Base-by-base conservation (phyloP, 495 filamentous ascomycete genomes). In the Astrothelium subdiscretum region DNA sequence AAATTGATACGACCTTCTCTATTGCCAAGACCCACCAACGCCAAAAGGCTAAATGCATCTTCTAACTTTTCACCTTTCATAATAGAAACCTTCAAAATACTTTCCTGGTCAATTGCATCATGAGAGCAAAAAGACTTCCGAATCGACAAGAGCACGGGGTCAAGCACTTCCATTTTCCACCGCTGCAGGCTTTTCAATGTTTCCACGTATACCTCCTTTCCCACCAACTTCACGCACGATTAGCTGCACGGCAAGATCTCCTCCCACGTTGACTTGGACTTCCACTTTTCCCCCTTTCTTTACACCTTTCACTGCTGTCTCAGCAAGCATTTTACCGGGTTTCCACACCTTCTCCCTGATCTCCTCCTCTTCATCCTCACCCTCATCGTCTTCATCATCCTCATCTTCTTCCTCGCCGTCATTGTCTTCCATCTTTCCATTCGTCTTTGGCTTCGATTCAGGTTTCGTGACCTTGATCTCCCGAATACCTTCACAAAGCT, bases 201-300 rank as follows among this genome's bases (percentile, higher is more conserved):
- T 81, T 29, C 92, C 91, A 65, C 92, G 81, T 40, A 95, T 88
- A 62, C 89, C 91, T 31, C 85, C 85, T 76, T 95, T 90, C 32
- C 84, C 87, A 60, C 91, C 91, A 38, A 95, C 85, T 72, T 96
- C 91, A 63, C 91, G 81, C 62, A 86, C 86, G 27, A 90, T 87
- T 68, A 96, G 79, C 63, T 86, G 87, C 63, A 96, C 79, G 62
- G 78, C 78, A 57, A 96, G 75, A 73, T 97, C 91, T 20, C 80
- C 81, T 44, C 80, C 83, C 61, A 97, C 88, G 68, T 90, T 92
- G 63, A 98, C 81, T 71, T 87, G 92, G 57, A 97, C 85, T 81
- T 97, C 94, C 65, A 97, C 85, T 79, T 94, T 96, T 66, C 82
- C 80, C 40, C 89, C 89, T 79, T 91, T 92, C 83, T 89, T 90